Base-by-base conservation (phyloP, 1,284 basidiomycete species). In the Sporisorium exsertum region DNA sequence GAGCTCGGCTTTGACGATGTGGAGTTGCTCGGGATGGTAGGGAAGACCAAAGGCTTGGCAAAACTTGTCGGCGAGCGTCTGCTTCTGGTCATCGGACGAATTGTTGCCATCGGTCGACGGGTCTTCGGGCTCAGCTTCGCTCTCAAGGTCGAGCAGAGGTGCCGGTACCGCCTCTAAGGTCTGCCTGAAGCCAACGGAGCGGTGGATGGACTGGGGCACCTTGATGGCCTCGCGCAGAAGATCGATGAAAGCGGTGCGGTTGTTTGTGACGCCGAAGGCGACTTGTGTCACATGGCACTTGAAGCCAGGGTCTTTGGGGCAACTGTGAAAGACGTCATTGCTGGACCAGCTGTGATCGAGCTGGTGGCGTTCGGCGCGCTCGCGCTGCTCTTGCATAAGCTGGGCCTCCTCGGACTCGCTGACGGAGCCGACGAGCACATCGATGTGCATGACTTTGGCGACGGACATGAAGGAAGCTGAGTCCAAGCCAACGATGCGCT, bases 1-100 rank as follows among this genome's bases (percentile, higher is more conserved):
- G 16, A 84, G 51, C 58, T 78, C 56, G 20, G 70, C 70, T 58
- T 81, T 72, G 66, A 77, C 58, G 26, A 81, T 35, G 33, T 72
- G 65, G 43, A 76, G 62, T 40, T 78, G 66, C 16, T 76, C 65
- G 40, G 73, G 67, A 46, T 45, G 50, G 13, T 51, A 12, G 16
- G 60, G 69, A 20, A 80, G 62, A 27, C 68, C 75, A 47, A 80
- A 74, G n/a, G 56, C 59, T 20, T 66, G 57, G 60, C 78, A 73
- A 47, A 77, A 69, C 18, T 64, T 69, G 9, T 67, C 61, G 20
- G 64, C 62, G 16, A 72, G 71, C 29, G 72, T 51, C 3, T 5
- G 18, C 15, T 59, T 54, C 16, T 55, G 58, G 15, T 54, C 62
- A 24, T 66, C 66, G 35, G 56, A 49, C 10, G 55, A 58, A 18